Percentiles rank a stretch among this genome's conserved stretches.
Conservation (phyloP, 2,329 filamentous ascomycete species). For the Colletotrichum sp. region DNA sequence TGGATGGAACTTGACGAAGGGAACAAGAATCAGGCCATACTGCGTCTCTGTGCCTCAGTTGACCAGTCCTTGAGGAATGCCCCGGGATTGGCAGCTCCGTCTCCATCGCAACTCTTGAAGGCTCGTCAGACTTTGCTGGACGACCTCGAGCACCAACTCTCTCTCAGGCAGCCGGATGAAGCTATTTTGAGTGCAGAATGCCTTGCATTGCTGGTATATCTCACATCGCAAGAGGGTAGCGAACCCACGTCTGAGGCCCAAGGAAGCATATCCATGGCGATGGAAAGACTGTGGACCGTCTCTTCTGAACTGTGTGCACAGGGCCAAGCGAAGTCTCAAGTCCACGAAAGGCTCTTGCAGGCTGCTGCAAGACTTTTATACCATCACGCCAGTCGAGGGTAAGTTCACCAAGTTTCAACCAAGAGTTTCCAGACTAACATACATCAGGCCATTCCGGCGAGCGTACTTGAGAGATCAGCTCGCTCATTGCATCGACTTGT, state of each 20-base stretch:
- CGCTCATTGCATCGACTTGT: slow-evolving; percentile 62
- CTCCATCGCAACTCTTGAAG: slow-evolving; percentile 54
- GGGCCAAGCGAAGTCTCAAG: slow-evolving; percentile 32
- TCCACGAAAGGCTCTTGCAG: slow-evolving; percentile 73
- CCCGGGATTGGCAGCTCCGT: slow-evolving; percentile 24
- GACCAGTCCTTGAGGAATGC: slow-evolving; percentile 31
- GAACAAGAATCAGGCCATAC: slow-evolving; percentile 36
- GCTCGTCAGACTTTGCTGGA: slow-evolving; percentile 57
- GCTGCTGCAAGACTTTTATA: slow-evolving; percentile 69
- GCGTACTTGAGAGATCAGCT: slow-evolving; percentile 68
- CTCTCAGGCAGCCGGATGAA: slow-evolving; percentile 48
- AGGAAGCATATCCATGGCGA: slow-evolving; percentile 61
- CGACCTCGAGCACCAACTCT: slow-evolving; percentile 61
- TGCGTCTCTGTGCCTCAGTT: slow-evolving; percentile 44
- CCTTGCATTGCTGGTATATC: slow-evolving; percentile 70
- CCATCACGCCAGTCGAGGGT: slow-evolving; percentile 66
- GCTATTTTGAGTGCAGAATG: slow-evolving; percentile 66
- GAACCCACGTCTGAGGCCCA: slow-evolving; percentile 53
- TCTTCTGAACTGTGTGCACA: slow-evolving; percentile 48
- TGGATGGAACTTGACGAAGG: slow-evolving; percentile 67
- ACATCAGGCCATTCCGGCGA: slow-evolving; percentile 68
- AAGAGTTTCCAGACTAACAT: slow-evolving; percentile 21
- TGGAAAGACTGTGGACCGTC: slow-evolving; percentile 43
- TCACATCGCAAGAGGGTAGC: slow-evolving; percentile 48
- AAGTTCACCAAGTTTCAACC: slow-evolving; percentile 25